phyloP scores from a whole-genome alignment of 2,329 filamentous ascomycete species.

The Fusarium tanahbumbuense region DNA sequence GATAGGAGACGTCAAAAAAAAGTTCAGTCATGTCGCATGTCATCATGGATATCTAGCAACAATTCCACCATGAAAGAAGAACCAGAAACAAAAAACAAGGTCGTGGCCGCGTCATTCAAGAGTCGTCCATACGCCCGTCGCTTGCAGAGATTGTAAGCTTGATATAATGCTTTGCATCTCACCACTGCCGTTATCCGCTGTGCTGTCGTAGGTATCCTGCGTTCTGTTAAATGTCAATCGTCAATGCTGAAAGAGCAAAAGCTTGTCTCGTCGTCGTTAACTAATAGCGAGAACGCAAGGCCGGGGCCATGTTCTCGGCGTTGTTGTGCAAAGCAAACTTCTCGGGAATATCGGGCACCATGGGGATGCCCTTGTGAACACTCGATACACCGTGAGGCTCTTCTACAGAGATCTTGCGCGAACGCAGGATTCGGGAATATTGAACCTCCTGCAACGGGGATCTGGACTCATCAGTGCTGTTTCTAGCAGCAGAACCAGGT shows the following conservation, averaged over 20 bases:
- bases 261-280: background rate
- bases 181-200: slow-evolving; percentile 27
- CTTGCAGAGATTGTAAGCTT: slow-evolving; percentile 19
- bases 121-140: slow-evolving; percentile 28
- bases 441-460: slow-evolving; percentile 37
- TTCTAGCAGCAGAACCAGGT: slow-evolving; percentile 28
- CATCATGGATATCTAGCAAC: slow-evolving; percentile 42
- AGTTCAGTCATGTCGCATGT: slow-evolving; percentile 40
- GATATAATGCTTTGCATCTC: slow-evolving; percentile 9
- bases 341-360: slow-evolving; percentile 58
- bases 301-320: slow-evolving; percentile 50
- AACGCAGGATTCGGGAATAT: slow-evolving; percentile 44
- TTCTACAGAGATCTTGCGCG: slow-evolving; percentile 40
- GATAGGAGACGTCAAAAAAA: slow-evolving; percentile 22
- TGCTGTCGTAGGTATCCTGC: slow-evolving; percentile 17
- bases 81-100: slow-evolving; percentile 32
- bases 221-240: slow-evolving; percentile 20
- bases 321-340: slow-evolving; percentile 54
- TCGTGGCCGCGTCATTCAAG: slow-evolving; percentile 37
- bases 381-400: slow-evolving; percentile 58
- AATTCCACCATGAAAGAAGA: slow-evolving; percentile 26
- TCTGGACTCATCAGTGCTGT: slow-evolving; percentile 33
- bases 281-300: slow-evolving; percentile 47
- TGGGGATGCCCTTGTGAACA: slow-evolving; percentile 60
- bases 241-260: slow-evolving; percentile 4